Evolutionary conservation across 441 rosid species (phyloP), one percentile per base, ranked within the genome.

Genomic region (Macaranga tanarius): DNA sequence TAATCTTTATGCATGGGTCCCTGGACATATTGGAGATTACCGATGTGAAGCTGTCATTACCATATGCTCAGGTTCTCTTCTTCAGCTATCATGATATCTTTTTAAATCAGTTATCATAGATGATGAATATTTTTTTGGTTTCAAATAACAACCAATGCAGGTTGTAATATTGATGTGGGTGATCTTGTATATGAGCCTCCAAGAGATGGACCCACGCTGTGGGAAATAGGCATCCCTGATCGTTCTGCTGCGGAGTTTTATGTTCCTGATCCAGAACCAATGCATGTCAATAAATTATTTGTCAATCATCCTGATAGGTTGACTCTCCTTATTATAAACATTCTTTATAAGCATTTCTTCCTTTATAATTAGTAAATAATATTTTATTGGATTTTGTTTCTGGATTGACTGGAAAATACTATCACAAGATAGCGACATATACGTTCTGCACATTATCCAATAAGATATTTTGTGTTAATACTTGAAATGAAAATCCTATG

Each of bases 151-250:
- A 64, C 47, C 45, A 11, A 65, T 48, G 20, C 85, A 92, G 99
- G 96, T 38, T 82, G 87, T 66, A 75, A 83, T 65, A 80, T 83
- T 58, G 89, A 86, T n/a, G 10, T 89, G 83, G 90, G 95, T 62
- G 82, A 82, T 76, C 83, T 91, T 42, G 84, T 89, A 9, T 89
- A 85, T 75, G 84, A 89, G 76, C 96, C 97, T 64, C 95, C 90
- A 10, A 88, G 97, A 82, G 88, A 90, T 75, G 98, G 99, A 16
- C 91, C 95, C 25, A 92, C 99, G 0, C 42, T 95, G 68, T 95
- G 98, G 99, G 99, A 95, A 78, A 92, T 95, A 38, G 99, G 98
- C 65, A 75, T 84, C 69, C 95, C 98, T 54, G 89, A 91, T 80
- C 91, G 96, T 66, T 85, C 93, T 57, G 95, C 98, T n/a, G 90